Evolutionary conservation across 1,284 basidiomycete species (phyloP), one percentile per base, ranked within the genome.

Genomic region (Cutaneotrichosporon sp.): DNA sequence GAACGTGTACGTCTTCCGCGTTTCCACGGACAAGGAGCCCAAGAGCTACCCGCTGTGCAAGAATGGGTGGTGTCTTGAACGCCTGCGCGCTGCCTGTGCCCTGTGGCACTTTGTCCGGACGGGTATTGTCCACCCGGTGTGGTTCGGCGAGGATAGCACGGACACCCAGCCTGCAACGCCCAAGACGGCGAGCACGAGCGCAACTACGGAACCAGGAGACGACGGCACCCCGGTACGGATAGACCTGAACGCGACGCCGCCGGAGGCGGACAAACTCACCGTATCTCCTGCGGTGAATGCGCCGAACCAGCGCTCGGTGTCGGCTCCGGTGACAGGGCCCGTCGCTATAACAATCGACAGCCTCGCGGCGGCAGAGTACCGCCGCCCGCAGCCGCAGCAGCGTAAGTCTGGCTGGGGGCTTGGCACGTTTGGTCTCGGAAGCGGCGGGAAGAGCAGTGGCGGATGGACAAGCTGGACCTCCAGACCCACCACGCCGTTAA

Each of bases 41-140:
- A 70, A 67, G 51, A 35, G 62, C n/a, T 88, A 91, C 71, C 85
- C 88, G 2, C 76, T 93, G 9, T 89, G 88, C 65, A 76, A 79
- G 20, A 81, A 80, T 42, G 83, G 85, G 12, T 75, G 74, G 74
- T 75, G 74, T 55, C 60, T 75, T 17, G 71, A 71, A 47, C 60
- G 90, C 7, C 76, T 96, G 17, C 82, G 91, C 11, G 81, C 86
- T n/a, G 90, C 90, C 17, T 94, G 91, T 71, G 87, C 87, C 10
- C 78, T 96, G 22, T 96, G 92, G 90, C 84, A 87, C 19, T 96
- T 90, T 67, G 81, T 96, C 34, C 83, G 90, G 26, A 84, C 81
- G 1, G 82, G 86, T 16, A 79, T 96, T 52, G 79, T 94, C 26
- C 87, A 90, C 55, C 85, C 84, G 51, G 77, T 96, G 3, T 90